A percentile compares a stretch with the other conserved stretches of the same genome.
These are phyloP conservation scores for Hemisphaericaspora xylofermentans DNA, from an alignment of 1,139 yeast genomes.

Conservation along the genomic window DNA sequence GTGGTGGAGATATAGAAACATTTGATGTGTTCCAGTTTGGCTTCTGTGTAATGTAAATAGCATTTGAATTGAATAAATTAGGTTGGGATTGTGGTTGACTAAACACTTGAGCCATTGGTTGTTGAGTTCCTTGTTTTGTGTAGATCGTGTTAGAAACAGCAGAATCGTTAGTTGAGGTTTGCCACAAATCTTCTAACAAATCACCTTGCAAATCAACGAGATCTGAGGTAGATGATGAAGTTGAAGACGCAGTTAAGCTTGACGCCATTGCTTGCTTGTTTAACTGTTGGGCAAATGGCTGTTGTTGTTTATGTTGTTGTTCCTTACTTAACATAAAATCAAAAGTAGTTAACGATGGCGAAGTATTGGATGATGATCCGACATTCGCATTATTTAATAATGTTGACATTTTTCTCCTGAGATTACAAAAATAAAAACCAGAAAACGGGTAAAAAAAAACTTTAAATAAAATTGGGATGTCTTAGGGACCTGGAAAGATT, in stretches of 20 bases:
- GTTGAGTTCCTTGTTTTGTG: constrained; percentile 4
- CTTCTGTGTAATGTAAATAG: constrained; percentile 4
- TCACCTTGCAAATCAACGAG: constrained; percentile 25
- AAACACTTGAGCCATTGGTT: constrained; percentile 1
- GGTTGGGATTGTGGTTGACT: constrained; percentile 3
- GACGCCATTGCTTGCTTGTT: constrained; percentile 11
- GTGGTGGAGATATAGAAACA: constrained; percentile 8
- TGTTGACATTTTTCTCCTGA: background rate
- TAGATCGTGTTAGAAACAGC: constrained; percentile 9
- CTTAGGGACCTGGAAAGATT: too few relatives aligned
- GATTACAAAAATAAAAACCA: background rate
- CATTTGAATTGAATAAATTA: constrained; percentile 2
- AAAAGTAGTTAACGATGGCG: constrained; percentile 1
- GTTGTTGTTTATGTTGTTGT: constrained; percentile 3
- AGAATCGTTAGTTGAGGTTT: constrained; percentile 18
- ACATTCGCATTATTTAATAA: constrained; percentile 1
- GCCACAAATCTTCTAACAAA: constrained; percentile 40
- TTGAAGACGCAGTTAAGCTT: constrained; percentile 21
- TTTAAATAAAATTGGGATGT: too few relatives aligned
- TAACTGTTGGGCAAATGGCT: background rate
- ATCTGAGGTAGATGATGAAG: constrained; percentile 24
- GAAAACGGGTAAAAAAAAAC: background rate
- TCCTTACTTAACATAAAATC: background rate
- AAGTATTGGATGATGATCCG: constrained; percentile 2
- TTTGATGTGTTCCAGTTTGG: constrained; percentile 4